phyloP scores from a whole-genome alignment of 495 filamentous ascomycete genomes.

The Podospora australis region DNA sequence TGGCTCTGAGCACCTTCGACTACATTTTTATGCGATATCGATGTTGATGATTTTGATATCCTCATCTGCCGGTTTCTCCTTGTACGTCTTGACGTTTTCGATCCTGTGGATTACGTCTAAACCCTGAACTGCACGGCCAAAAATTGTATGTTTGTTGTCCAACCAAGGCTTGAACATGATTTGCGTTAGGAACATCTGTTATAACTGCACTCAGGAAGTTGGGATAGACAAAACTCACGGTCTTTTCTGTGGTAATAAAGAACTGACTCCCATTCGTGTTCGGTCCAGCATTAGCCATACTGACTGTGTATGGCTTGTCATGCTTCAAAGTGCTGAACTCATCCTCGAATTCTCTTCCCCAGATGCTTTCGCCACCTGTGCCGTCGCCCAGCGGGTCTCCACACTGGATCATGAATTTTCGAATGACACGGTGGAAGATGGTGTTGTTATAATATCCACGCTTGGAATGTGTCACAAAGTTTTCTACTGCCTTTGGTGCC shows the following conservation, averaged over 20 bases:
- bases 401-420: conserved; percentile 96
- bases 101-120: conserved; percentile 96
- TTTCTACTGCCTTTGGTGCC: conserved; percentile 95
- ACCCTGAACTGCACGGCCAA: conserved; percentile 82
- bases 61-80: conserved; percentile 94
- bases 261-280: conserved; percentile 81
- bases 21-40: conserved; percentile 30
- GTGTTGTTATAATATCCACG: conserved; percentile 94
- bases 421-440: conserved; percentile 94
- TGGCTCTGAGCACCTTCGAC: no score
- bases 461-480: conserved; percentile 87
- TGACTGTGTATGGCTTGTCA: conserved; percentile 92
- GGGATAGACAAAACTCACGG: conserved; percentile 39
- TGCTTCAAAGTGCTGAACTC: conserved; percentile 89
- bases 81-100: conserved; percentile 83
- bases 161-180: conserved; percentile 82
- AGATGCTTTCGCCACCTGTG: conserved; percentile 93
- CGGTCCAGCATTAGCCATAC: conserved; percentile 94
- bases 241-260: conserved; percentile 97
- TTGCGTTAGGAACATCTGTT: conserved; percentile 5
- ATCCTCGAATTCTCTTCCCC: conserved; percentile 92
- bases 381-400: conserved; percentile 94
- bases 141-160: conserved; percentile 93
- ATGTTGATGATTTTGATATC: conserved; percentile 98
- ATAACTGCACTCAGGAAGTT: conserved; percentile 2